Percentiles rank a stretch among this genome's conserved stretches.
phyloP scores from a whole-genome alignment of 352 stramenopile species.

The Hyaloperonospora brassicae region DNA sequence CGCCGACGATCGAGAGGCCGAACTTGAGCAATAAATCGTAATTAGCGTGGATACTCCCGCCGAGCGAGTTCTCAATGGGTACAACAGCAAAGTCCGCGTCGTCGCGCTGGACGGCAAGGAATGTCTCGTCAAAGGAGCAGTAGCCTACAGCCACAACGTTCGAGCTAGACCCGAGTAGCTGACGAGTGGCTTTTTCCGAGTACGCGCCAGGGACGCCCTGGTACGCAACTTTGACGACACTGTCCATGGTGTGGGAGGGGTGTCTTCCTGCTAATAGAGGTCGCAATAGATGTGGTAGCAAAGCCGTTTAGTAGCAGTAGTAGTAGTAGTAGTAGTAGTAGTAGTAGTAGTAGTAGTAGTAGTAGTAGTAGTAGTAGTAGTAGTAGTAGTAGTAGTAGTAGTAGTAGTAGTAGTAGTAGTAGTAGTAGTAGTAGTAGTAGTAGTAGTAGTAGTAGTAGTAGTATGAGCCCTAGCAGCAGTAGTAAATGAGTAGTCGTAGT shows the following conservation, averaged over 20 bases:
- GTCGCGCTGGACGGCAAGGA: slow-evolving; percentile 57
- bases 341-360: too few species aligned
- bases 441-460: too few species aligned
- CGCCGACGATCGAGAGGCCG: slow-evolving; percentile 65
- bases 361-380: too few species aligned
- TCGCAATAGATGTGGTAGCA: too few species aligned
- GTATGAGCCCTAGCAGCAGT: too few species aligned
- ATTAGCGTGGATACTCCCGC: slow-evolving; percentile 95
- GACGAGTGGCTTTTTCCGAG: slow-evolving; percentile 93
- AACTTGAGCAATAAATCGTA: slow-evolving; percentile 87
- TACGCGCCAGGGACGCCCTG: slow-evolving; percentile 96
- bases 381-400: too few species aligned
- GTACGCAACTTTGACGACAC: slow-evolving; percentile 87
- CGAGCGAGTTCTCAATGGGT: slow-evolving; percentile 94
- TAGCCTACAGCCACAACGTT: slow-evolving; percentile 62
- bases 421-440: too few species aligned
- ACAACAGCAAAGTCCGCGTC: slow-evolving; percentile 93
- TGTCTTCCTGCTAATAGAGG: too few species aligned
- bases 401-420: too few species aligned
- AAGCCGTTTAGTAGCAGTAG: too few species aligned
- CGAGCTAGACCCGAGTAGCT: slow-evolving; percentile 73
- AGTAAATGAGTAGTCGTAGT: too few species aligned
- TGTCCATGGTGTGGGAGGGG: slow-evolving; percentile 13
- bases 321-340: too few species aligned
- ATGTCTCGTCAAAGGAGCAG: slow-evolving; percentile 37